phyloP scores from a whole-genome alignment of 2,329 filamentous ascomycete genomes.

The Fusarium marasasianum region DNA sequence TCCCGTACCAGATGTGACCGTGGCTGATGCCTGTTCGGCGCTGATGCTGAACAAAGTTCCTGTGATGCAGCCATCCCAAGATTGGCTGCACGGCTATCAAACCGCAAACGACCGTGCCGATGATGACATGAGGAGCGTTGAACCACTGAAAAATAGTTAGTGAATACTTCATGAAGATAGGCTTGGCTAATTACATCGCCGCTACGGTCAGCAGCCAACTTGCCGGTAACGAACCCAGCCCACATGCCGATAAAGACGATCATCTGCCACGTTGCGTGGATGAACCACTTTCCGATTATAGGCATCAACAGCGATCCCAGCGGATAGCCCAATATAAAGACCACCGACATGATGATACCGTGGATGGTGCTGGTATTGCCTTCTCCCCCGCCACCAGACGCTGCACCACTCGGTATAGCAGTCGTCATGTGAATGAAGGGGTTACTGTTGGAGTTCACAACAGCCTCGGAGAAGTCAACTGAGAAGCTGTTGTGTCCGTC shows the following conservation, averaged over 20 bases:
- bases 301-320: background rate
- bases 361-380: background rate
- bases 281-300: background rate
- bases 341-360: background rate
- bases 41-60: conserved; percentile 57
- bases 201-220: background rate
- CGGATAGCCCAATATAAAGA: background rate
- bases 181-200: background rate
- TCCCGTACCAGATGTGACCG: conserved; percentile 69
- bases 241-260: background rate
- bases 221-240: background rate
- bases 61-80: conserved; percentile 66
- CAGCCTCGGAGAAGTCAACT: background rate
- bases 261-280: background rate
- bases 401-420: background rate
- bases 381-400: background rate
- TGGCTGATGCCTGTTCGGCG: conserved; percentile 61
- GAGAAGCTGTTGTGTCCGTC: background rate
- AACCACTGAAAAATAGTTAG: conserved; percentile 54
- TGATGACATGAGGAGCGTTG: conserved; percentile 59
- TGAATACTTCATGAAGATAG: no score
- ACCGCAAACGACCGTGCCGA: conserved; percentile 63
- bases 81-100: conserved; percentile 66
- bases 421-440: background rate
- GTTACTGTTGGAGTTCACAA: background rate